Percentiles rank a stretch among this genome's conserved stretches.
Conservation (phyloP, 2,329 filamentous ascomycete genomes). For the Tolypocladium cylindrosporum region DNA sequence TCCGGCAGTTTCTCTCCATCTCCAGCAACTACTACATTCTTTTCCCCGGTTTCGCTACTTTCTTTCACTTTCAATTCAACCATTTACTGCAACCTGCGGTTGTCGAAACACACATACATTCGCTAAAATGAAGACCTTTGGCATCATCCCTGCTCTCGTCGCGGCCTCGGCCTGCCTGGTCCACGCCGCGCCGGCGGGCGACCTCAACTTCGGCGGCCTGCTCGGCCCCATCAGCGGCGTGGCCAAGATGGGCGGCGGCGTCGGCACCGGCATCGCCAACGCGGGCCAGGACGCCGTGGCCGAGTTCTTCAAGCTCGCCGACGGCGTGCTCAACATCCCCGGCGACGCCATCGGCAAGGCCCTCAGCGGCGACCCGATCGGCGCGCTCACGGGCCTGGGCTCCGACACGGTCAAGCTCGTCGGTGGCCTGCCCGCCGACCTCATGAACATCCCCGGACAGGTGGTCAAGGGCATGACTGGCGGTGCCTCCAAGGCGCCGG, state of each 20-base stretch:
- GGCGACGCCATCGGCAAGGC: conserved; percentile 3
- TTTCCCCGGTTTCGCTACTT: not conserved
- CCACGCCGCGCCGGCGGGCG: not conserved
- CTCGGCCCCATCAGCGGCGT: not conserved
- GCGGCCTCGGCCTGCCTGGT: not conserved
- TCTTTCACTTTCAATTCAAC: not conserved
- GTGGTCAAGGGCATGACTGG: not conserved
- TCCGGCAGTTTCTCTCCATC: no score
- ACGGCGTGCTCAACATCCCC: conserved; percentile 8
- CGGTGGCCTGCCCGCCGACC: not conserved
- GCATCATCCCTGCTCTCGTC: not conserved
- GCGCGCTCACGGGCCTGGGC: not conserved
- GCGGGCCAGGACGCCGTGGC: conserved; percentile 4
- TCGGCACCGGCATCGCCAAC: conserved; percentile 5
- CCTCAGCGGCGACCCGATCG: not conserved
- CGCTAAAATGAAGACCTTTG: not conserved
- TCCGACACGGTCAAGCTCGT: not conserved
- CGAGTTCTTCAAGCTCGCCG: conserved; percentile 7
- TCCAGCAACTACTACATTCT: not conserved
- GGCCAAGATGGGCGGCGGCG: not conserved
- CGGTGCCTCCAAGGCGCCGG: not conserved
- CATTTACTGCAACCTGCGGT: not conserved
- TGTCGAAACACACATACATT: not conserved
- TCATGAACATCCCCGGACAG: not conserved
- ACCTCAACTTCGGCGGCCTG: not conserved